Base-by-base conservation (phyloP, 805 yeast genomes). In the Pichia membranifaciens region DNA sequence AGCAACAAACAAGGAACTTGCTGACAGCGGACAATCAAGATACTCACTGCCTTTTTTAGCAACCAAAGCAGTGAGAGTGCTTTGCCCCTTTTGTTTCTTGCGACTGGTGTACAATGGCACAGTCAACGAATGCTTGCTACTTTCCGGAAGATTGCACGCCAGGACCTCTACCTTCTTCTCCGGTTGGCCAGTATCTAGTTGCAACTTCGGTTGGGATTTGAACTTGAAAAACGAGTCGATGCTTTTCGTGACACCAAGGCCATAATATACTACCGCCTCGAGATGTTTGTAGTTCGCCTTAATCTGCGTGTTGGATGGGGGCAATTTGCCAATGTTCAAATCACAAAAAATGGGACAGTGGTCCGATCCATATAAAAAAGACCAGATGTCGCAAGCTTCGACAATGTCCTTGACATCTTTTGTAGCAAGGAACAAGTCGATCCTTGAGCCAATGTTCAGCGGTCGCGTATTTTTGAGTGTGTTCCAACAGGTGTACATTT, bases 401-500 rank as follows among this genome's bases (percentile, higher is more conserved):
- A 75, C 75, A 0, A 79, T 73, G 38, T 71, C 63, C 3, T 58
- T 51, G 1, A 84, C 51, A 0, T 53, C 55, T 8, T 65, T 51
- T 22, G 84, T 74, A 0, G 75, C 64, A 6, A 89, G 62, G 5
- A 91, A 81, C 54, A 83, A 74, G 62, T 91, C 99, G 21, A 91
- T 83, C 45, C 99, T 70, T 2, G 96, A 84, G 0, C 99, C 97
- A 62, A 75, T 84, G 59, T 91, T 91, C 1, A 82, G 71, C 1
- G 93, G 89, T 28, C 99, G 67, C 18, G 85, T 75, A 55, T 84
- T 84, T 44, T 78, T 76, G 54, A 81, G 65, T 2, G 89, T 84
- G 63, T 89, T 90, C 99, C 99, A 91, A 41, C 90, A 93, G 0
- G 97, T 89, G 60, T 84, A 93, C 77, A 89, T 71, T 20, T 77